phyloP scores from a whole-genome alignment of 768 basidiomycete species.

The Termitomyces titanicus region DNA sequence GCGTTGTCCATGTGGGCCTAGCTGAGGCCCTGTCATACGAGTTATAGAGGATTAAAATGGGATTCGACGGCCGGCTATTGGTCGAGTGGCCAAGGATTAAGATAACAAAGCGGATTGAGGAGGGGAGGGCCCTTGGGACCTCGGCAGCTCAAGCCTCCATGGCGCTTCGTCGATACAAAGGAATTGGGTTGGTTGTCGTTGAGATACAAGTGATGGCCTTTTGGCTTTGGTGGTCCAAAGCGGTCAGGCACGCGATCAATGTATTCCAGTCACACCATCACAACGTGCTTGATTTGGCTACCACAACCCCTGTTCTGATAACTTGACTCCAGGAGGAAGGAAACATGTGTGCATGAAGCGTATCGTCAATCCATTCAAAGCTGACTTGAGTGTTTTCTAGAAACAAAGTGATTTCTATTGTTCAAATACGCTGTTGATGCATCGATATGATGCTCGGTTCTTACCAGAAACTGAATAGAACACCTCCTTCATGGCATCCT shows the following conservation, averaged over 20 bases:
- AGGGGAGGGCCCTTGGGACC: slow-evolving; percentile 66
- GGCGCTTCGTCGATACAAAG: slow-evolving; percentile 20
- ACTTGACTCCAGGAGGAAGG: neutral
- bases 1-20: slow-evolving; percentile 57
- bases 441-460: neutral
- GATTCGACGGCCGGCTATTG: slow-evolving; percentile 19
- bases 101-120: slow-evolving; percentile 46
- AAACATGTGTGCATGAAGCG: neutral
- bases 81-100: slow-evolving; percentile 13
- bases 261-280: neutral
- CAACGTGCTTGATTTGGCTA: neutral
- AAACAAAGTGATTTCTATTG: too few relatives aligned
- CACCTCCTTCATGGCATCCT: neutral
- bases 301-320: neutral
- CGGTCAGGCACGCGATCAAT: slow-evolving; percentile 3
- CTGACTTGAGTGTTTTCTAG: neutral
- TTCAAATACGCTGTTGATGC: neutral
- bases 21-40: slow-evolving; percentile 16
- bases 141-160: slow-evolving; percentile 78
- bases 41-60: slow-evolving; percentile 13
- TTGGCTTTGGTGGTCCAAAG: neutral
- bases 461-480: neutral
- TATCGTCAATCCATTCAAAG: neutral
- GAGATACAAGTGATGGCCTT: neutral
- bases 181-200: slow-evolving; percentile 6